Conservation (phyloP, 2,329 filamentous ascomycete genomes). For the Didymella glomerata region DNA sequence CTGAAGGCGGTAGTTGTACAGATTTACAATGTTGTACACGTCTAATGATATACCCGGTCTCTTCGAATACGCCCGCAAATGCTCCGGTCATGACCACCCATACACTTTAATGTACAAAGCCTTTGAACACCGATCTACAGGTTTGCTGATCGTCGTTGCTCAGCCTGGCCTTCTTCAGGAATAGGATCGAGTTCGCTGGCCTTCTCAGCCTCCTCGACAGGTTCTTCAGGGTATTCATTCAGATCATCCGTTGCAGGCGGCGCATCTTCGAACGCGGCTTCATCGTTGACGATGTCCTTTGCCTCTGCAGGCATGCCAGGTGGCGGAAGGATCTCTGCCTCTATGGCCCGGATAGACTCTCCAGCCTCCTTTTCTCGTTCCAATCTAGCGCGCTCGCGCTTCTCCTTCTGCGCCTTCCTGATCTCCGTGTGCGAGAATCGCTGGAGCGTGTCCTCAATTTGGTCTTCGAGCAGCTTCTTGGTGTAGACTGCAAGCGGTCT, state of each 20-base stretch:
- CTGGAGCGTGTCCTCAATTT: constrained; percentile 71
- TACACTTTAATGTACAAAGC: background rate
- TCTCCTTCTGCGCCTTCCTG: constrained; percentile 10
- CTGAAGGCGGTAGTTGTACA: too few relatives aligned
- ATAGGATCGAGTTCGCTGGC: constrained; percentile 8
- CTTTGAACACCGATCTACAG: background rate
- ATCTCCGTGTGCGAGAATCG: constrained; percentile 60
- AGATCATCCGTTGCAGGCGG: constrained; percentile 23
- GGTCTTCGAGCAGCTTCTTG: constrained; percentile 78
- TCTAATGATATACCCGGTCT: background rate
- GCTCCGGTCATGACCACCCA: background rate
- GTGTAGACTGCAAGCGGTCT: constrained; percentile 80
- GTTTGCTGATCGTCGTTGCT: constrained; percentile 2
- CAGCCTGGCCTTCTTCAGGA: background rate
- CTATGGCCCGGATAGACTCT: constrained; percentile 11
- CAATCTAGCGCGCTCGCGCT: constrained; percentile 14
- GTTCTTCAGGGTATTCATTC: constrained; percentile 31
- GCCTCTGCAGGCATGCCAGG: constrained; percentile 24
- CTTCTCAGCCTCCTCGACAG: constrained; percentile 6
- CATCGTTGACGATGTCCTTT: constrained; percentile 29
- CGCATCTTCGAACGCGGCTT: constrained; percentile 12
- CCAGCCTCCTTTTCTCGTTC: constrained; percentile 15
- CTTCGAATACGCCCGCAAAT: background rate
- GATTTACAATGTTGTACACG: background rate
- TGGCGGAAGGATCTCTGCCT: constrained; percentile 10